Evolutionary conservation across 2,329 filamentous ascomycete species (phyloP).

Genomic region (Cytospora leucostoma): DNA sequence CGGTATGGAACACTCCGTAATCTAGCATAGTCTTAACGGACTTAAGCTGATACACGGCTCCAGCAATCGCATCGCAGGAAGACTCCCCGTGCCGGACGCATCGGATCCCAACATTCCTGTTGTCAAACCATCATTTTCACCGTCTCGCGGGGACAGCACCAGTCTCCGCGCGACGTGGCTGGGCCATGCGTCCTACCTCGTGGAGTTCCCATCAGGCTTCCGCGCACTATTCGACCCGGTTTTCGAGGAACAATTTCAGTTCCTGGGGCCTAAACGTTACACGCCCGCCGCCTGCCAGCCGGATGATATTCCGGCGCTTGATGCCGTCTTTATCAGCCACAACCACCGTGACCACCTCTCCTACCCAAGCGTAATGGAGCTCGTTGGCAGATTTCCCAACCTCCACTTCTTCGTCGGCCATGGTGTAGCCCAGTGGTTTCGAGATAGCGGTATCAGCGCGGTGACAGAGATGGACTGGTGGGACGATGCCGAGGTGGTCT

Average conservation of each 20-base stretch:
- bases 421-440: constrained; percentile 68
- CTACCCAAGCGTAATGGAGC: constrained; percentile 24
- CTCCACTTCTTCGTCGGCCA: constrained; percentile 67
- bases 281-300: constrained; percentile 51
- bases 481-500: constrained; percentile 44
- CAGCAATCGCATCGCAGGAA: constrained; percentile 2
- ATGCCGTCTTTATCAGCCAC: constrained; percentile 55
- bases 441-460: constrained; percentile 51
- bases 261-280: constrained; percentile 52
- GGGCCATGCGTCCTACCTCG: constrained; percentile 7
- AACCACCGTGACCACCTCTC: constrained; percentile 58
- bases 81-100: neutral
- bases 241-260: constrained; percentile 50
- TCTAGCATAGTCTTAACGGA: too few species aligned
- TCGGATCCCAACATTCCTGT: neutral
- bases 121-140: neutral
- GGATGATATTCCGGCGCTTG: constrained; percentile 51
- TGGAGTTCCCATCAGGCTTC: constrained; percentile 34
- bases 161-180: constrained; percentile 4
- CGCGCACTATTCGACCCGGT: constrained; percentile 55
- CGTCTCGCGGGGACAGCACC: neutral
- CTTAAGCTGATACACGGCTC: neutral
- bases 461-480: constrained; percentile 76
- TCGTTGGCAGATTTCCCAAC: neutral
- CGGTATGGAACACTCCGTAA: too few species aligned